Base-by-base conservation (phyloP, 345 rosid genomes). In the Cochlearia excelsa region DNA sequence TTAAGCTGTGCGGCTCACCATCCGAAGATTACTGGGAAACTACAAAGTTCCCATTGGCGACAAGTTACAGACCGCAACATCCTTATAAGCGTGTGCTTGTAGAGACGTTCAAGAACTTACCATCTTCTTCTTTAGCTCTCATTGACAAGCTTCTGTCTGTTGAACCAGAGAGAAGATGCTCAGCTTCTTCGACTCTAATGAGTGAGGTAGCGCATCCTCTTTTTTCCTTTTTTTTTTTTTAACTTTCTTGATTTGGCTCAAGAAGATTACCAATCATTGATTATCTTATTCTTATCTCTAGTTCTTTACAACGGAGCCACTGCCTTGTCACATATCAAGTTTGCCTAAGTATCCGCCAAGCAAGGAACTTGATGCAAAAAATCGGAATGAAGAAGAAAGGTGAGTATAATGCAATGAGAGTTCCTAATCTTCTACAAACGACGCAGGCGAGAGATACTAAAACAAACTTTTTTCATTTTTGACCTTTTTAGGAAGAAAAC, bases 1-100 rank as follows among this genome's bases (percentile, higher is more conserved):
- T 87, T 63, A 94, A 94, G 84, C 88, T 94, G 27, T 94, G 97
- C 4, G 96, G 99, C 62, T 87, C 97, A 2, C 87, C 96, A 8
- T 71, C 83, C 0, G 97, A 84, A 50, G 87, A 76, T 8, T 94
- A 80, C 66, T 94, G 99, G 99, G 66, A 51, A 67, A 87, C 75
- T 9, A 78, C 79, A 52, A 84, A 80, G 66, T 61, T 80, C 34
- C 86, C 89, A 4, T 86, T 67, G n/a, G 82, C 84, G 3, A 89
- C 91, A 54, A 86, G 86, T 54, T 86, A 82, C 80, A 86, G 75
- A 77, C 85, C 95, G 16, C 95, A 84, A 58, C 83, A 74, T 33
- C 77, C 76, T 54, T 86, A 89, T 65, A 78, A 61, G 70, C 81
- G 95, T 29, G 72, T 74, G 51, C 70, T 89, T 10, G 10, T 63